These are phyloP conservation scores for Xylaria palmicola DNA, from an alignment of 495 filamentous ascomycete genomes.

Conservation along the genomic window DNA sequence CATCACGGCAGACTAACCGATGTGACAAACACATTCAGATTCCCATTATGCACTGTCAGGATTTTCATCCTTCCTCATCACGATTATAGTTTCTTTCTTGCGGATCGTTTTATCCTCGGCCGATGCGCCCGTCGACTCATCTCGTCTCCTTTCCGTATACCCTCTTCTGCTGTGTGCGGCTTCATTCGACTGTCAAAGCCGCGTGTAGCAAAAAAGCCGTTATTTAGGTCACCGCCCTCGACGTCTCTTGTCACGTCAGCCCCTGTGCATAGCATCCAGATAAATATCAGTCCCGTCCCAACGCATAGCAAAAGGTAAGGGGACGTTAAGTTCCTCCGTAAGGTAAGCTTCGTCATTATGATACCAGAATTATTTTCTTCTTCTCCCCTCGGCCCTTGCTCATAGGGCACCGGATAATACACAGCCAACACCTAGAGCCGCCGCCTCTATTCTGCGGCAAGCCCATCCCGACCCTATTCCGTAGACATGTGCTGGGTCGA, in stretches of 20 bases:
- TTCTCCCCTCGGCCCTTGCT: not conserved
- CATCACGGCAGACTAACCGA: too few relatives aligned
- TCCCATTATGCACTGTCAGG: too few relatives aligned
- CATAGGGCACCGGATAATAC: not conserved
- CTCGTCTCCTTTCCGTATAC: not conserved
- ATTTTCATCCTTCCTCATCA: not conserved
- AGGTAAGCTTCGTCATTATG: slow-evolving; percentile 15
- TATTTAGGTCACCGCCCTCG: not conserved
- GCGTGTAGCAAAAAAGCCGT: not conserved
- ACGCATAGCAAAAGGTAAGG: not conserved
- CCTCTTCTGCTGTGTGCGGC: not conserved
- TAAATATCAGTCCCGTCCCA: slow-evolving; percentile 10
- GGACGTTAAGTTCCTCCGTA: not conserved
- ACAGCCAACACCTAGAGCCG: not conserved
- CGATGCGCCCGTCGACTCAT: not conserved
- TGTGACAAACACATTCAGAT: not conserved
- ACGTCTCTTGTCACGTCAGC: not conserved
- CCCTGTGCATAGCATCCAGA: slow-evolving; percentile 3
- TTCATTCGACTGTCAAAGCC: not conserved
- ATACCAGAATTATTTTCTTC: slow-evolving; percentile 16
- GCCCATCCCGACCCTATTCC: slow-evolving; percentile 12
- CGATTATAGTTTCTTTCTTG: not conserved
- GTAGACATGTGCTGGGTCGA: slow-evolving; percentile 7
- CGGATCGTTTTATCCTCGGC: not conserved
- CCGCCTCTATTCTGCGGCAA: not conserved